phyloP scores from a whole-genome alignment of 2,329 filamentous ascomycete species.

The Cladophialophora chaetospira region DNA sequence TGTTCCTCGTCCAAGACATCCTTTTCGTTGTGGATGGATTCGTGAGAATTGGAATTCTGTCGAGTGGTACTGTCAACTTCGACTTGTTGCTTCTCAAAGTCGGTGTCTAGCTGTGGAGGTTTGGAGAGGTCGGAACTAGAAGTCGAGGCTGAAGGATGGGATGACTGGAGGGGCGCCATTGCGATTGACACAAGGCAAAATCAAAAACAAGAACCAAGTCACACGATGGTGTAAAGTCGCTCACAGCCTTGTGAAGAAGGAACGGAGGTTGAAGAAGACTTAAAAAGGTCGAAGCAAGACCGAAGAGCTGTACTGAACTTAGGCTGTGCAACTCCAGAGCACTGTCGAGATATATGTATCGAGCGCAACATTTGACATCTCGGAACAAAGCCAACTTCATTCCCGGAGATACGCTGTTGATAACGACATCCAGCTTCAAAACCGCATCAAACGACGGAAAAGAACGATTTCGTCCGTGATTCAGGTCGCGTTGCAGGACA shows the following conservation, averaged over 20 bases:
- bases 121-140: constrained; percentile 30
- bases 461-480: constrained; percentile 13
- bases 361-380: not conserved
- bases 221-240: too few relatives aligned
- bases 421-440: not conserved
- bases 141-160: constrained; percentile 18
- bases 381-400: not conserved
- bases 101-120: constrained; percentile 13
- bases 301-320: not conserved
- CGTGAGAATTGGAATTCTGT: not conserved
- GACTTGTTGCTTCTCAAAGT: constrained; percentile 15
- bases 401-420: not conserved
- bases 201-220: too few relatives aligned
- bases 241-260: too few relatives aligned
- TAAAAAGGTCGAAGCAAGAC: not conserved
- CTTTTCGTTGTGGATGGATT: constrained; percentile 15
- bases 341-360: not conserved
- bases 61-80: not conserved
- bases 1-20: constrained; percentile 17
- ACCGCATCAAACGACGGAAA: not conserved
- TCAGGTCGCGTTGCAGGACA: not conserved
- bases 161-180: constrained; percentile 21
- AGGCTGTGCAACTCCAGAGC: not conserved
- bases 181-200: not conserved
- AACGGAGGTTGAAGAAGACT: not conserved